phyloP scores from a whole-genome alignment of 495 filamentous ascomycete genomes.

The Penicillium cataractarum region DNA sequence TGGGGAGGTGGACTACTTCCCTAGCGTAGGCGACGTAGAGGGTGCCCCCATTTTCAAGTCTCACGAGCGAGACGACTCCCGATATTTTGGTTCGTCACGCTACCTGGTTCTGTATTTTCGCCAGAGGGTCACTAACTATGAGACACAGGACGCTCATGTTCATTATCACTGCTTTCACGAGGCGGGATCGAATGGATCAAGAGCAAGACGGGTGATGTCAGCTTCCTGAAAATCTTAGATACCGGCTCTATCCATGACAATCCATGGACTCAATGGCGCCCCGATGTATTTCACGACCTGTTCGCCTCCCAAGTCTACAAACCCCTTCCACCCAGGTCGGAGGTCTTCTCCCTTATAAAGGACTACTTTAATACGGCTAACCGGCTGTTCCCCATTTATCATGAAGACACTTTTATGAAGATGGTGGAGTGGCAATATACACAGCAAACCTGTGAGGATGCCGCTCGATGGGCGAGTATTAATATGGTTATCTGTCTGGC shows the following conservation, averaged over 20 bases:
- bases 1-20: slow-evolving; percentile 31
- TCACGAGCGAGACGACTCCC: slow-evolving; percentile 83
- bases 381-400: slow-evolving; percentile 93
- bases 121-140: slow-evolving; percentile 17
- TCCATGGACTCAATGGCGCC: slow-evolving; percentile 89
- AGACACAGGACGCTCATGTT: slow-evolving; percentile 78
- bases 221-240: slow-evolving; percentile 84
- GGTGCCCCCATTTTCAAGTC: slow-evolving; percentile 54
- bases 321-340: slow-evolving; percentile 75
- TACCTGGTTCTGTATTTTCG: neutral
- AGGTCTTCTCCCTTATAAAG: slow-evolving; percentile 77
- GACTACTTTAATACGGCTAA: slow-evolving; percentile 97
- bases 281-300: slow-evolving; percentile 87
- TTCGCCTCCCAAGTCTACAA: slow-evolving; percentile 81
- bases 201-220: slow-evolving; percentile 85
- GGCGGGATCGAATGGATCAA: slow-evolving; percentile 98
- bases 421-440: slow-evolving; percentile 94
- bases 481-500: slow-evolving; percentile 91
- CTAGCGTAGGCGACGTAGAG: slow-evolving; percentile 48
- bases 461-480: slow-evolving; percentile 95
- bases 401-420: slow-evolving; percentile 94
- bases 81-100: slow-evolving; percentile 77
- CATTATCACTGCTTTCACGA: slow-evolving; percentile 91
- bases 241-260: slow-evolving; percentile 71
- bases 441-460: slow-evolving; percentile 84